phyloP scores from a whole-genome alignment of 2,329 filamentous ascomycete species.

The Trichoderma sp. region DNA sequence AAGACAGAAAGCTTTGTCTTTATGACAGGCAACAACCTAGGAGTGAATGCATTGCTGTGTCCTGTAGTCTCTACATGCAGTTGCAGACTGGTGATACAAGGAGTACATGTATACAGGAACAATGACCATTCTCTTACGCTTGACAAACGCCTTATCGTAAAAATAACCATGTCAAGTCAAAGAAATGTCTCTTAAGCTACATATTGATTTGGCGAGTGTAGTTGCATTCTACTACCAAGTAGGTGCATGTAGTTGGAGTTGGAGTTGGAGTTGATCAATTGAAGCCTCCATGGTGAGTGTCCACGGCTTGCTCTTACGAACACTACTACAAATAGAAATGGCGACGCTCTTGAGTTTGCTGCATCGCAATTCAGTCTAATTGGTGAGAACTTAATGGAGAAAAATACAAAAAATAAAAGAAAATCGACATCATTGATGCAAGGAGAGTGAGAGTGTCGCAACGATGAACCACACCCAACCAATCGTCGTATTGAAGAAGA shows the following conservation, averaged over 20 bases:
- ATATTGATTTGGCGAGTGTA: rapidly evolving
- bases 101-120: not conserved
- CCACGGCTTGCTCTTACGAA: no score
- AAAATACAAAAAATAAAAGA: no score
- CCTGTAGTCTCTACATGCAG: not conserved
- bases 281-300: no score
- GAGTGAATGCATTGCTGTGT: not conserved
- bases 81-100: not conserved
- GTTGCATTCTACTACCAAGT: not conserved
- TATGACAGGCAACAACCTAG: not conserved
- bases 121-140: not conserved
- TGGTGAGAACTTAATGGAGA: not conserved
- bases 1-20: not conserved
- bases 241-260: not conserved
- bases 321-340: no score
- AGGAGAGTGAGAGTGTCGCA: not conserved
- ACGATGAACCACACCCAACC: not conserved
- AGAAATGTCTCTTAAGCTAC: not conserved
- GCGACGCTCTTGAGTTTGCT: not conserved
- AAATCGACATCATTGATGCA: not conserved
- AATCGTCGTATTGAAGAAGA: not conserved
- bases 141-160: not conserved
- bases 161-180: not conserved
- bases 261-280: no score
- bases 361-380: not conserved